Evolutionary conservation across 2,329 filamentous ascomycete species (phyloP).

Genomic region (Colletotrichum musicola): DNA sequence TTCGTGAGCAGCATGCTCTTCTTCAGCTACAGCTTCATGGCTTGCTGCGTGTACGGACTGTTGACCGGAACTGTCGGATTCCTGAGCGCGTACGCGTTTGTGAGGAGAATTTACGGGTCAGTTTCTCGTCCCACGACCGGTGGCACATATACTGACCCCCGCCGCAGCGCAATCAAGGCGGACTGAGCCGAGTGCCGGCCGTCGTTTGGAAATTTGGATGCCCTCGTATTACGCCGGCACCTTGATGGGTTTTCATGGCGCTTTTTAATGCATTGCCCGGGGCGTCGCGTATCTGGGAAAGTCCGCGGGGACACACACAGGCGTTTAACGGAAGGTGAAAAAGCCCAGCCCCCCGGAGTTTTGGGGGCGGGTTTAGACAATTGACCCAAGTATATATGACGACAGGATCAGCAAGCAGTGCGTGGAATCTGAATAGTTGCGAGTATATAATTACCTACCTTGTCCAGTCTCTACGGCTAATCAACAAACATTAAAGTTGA

Average conservation of each 20-base stretch:
- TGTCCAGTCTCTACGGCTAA: slow-evolving; percentile 13
- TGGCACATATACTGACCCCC: slow-evolving; percentile 25
- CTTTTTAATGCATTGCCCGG: slow-evolving; percentile 29
- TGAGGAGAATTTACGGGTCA: slow-evolving; percentile 85
- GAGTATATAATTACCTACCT: slow-evolving; percentile 23
- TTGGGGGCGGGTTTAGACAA: slow-evolving; percentile 16
- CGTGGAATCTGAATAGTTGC: slow-evolving; percentile 19
- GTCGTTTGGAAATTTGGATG: slow-evolving; percentile 7
- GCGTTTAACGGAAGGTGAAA: slow-evolving; percentile 27
- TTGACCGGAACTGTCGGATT: slow-evolving; percentile 88
- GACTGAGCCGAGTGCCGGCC: slow-evolving; percentile 50
- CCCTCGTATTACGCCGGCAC: slow-evolving; percentile 14
- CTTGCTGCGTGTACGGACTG: slow-evolving; percentile 84
- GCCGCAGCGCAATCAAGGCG: slow-evolving; percentile 62
- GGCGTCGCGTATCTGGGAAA: slow-evolving; percentile 25
- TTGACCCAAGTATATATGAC: slow-evolving; percentile 32
- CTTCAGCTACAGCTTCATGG: slow-evolving; percentile 87
- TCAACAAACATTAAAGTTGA: background rate
- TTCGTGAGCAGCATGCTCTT: slow-evolving; percentile 85
- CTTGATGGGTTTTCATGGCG: slow-evolving; percentile 3
- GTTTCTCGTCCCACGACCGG: slow-evolving; percentile 44
- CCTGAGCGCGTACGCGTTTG: slow-evolving; percentile 85
- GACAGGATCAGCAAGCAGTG: slow-evolving; percentile 11
- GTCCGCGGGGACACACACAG: slow-evolving; percentile 11
- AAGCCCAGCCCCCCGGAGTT: background rate